Percentiles rank a stretch among this genome's conserved stretches.
Evolutionary conservation across 2,329 filamentous ascomycete genomes (phyloP).

Genomic region (Scopulariopsis brevicaulis): DNA sequence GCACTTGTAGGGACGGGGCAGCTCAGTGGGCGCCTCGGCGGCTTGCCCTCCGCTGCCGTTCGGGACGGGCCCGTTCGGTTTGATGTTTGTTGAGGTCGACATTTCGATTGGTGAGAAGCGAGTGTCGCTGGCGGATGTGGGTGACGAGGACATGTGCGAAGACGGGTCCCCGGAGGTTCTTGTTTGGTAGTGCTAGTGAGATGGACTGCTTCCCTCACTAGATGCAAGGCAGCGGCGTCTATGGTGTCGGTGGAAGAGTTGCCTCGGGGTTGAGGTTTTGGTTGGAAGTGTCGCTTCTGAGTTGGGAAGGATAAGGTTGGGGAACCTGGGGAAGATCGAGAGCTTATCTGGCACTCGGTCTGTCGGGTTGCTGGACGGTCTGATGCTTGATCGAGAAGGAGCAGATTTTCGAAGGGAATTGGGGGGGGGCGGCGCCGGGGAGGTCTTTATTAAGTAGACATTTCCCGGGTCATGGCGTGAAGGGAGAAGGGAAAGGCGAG

Average conservation of each 20-base stretch:
- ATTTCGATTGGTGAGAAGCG: neutral
- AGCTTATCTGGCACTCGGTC: neutral
- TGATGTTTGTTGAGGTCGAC: conserved; percentile 25
- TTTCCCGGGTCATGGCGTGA: neutral
- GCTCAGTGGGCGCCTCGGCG: conserved; percentile 49
- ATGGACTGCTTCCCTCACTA: neutral
- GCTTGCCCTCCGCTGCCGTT: conserved; percentile 36
- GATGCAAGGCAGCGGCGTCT: neutral
- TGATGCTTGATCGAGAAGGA: neutral
- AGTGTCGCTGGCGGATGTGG: neutral
- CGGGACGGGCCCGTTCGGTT: conserved; percentile 52
- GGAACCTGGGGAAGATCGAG: neutral
- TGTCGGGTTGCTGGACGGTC: neutral
- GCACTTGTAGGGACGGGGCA: conserved; percentile 96
- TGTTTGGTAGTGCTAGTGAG: neutral
- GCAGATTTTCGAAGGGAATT: neutral
- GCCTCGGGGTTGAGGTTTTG: neutral
- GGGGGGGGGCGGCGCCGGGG: neutral
- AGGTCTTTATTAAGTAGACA: neutral
- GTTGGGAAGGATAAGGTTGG: neutral
- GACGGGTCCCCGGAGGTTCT: neutral
- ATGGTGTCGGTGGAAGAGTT: neutral
- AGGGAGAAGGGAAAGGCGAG: neutral
- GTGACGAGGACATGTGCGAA: neutral
- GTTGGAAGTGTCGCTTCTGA: neutral